Base-by-base conservation (phyloP, 257 asterid species). In the Petunia axillaris region DNA sequence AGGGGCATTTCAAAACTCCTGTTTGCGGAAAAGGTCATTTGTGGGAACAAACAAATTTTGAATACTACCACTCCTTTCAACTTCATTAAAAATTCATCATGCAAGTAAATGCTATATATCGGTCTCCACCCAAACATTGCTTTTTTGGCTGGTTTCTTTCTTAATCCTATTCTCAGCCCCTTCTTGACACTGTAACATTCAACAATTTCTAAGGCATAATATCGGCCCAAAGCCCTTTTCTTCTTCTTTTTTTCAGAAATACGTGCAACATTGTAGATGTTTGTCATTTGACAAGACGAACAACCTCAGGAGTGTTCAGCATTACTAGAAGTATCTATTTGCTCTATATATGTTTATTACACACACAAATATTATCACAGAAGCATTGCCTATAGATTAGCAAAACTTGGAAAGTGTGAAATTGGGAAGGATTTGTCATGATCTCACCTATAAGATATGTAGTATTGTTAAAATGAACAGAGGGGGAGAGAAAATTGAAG, bases 151-250 rank as follows among this genome's bases (percentile, higher is more conserved):
- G 0, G 2, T 68, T 68, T 68, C 76, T 44, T n/a, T 70, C 62
- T 2, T 8, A 16, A 70, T 9, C 11, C 58, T 70, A 70, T 53
- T 16, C n/a, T 44, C 58, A 16, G 41, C 58, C 76, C 50, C 5
- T 46, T 46, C 41, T 15, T 0, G 10, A 9, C 76, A 40, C 43
- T n/a, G 40, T n/a, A 57, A 44, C 57, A 9, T 46, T 46, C 77
- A 25, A 71, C 59, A 71, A 50, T 71, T 71, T 71, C 77, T 25
- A 36, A 65, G 43, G 43, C 75, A 67, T 67, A 67, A n/a, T 53
- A 71, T 48, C 13, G 16, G 13, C 25, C 4, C 60, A 50, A 48
- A 35, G 7, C 52, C 13, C 11, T 35, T 48, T 44, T 68, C 58
- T 70, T 70, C 58, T 70, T 44, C 54, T 70, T 46, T 15, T 25